Percentiles rank a stretch among this genome's conserved stretches.
These are phyloP conservation scores for Candida coleopterorum DNA, from an alignment of 805 yeast genomes.

Conservation along the genomic window DNA sequence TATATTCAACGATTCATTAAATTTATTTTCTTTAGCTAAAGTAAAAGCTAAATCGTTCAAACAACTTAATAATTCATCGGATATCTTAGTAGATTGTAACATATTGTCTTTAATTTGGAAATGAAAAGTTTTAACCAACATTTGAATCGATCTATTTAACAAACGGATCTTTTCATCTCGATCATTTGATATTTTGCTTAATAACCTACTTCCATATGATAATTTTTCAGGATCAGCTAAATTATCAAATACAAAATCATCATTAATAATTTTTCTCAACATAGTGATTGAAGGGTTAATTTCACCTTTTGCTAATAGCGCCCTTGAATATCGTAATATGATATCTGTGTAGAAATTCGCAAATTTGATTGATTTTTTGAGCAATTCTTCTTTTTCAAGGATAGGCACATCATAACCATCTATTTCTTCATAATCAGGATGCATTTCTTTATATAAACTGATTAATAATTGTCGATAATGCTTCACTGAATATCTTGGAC, in stretches of 20 bases:
- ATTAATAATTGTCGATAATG: conserved; percentile 36
- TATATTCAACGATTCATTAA: conserved; percentile 28
- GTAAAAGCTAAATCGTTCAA: conserved; percentile 32
- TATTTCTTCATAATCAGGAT: conserved; percentile 19
- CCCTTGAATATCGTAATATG: conserved; percentile 35
- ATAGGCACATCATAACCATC: conserved; percentile 29
- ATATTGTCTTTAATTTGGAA: conserved; percentile 20
- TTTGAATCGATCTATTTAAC: conserved; percentile 26
- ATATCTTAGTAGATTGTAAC: conserved; percentile 23
- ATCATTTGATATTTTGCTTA: conserved; percentile 22
- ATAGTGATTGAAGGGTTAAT: conserved; percentile 24
- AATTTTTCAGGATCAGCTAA: conserved; percentile 39
- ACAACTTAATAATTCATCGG: conserved; percentile 33
- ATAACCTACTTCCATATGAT: conserved; percentile 34
- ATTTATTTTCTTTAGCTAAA: conserved; percentile 17
- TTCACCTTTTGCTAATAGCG: conserved; percentile 38
- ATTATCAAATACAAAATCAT: conserved; percentile 32
- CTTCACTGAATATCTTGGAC: conserved; percentile 40
- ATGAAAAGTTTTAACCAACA: conserved; percentile 28
- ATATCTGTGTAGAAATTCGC: conserved; percentile 42
- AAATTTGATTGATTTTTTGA: conserved; percentile 26
- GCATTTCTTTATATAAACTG: conserved; percentile 26
- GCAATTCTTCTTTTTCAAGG: conserved; percentile 24
- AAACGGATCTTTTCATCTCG: conserved; percentile 19
- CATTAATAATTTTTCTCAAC: conserved; percentile 25